Evolutionary conservation across 116 monocot species (phyloP).

Genomic region (Thalassia testudinum): DNA sequence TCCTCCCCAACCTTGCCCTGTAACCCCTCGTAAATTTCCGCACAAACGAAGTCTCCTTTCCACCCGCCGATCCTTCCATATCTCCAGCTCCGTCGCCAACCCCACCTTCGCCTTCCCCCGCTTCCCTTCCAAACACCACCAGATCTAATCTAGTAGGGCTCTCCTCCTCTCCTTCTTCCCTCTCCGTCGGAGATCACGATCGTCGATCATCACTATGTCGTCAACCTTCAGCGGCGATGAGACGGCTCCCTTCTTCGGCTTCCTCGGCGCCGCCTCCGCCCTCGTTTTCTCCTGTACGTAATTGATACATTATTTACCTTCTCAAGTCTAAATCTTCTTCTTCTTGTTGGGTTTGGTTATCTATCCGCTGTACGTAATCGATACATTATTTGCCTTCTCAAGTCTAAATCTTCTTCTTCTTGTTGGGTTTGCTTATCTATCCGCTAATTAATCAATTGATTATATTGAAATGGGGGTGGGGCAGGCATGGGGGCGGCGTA

Average conservation of each 20-base stretch:
- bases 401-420: not conserved
- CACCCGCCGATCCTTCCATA: too few species aligned
- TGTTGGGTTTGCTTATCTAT: too few species aligned
- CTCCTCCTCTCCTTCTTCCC: not conserved
- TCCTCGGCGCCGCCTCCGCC: too few species aligned
- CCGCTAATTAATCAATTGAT: conserved; percentile 22
- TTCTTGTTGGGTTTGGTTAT: too few species aligned
- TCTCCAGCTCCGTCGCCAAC: too few species aligned
- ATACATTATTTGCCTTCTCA: not conserved
- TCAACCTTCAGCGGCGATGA: conserved; percentile 73
- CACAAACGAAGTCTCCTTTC: too few species aligned
- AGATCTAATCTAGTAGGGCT: too few species aligned
- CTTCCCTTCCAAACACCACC: too few species aligned
- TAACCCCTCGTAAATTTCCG: too few species aligned
- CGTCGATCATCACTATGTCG: conserved; percentile 13
- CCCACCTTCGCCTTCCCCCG: too few species aligned
- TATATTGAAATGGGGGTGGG: too few species aligned
- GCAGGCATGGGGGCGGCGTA: conserved; percentile 30
- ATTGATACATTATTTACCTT: not conserved
- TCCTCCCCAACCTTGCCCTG: not conserved
- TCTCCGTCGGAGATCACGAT: not conserved
- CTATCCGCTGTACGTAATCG: conserved; percentile 51
- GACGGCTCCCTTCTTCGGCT: too few species aligned
- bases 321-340: not conserved
- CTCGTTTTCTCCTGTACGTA: conserved; percentile 88